Percentiles rank a stretch among this genome's conserved stretches.
Conservation (phyloP, 768 basidiomycete species). For the Boletus barrowsii region DNA sequence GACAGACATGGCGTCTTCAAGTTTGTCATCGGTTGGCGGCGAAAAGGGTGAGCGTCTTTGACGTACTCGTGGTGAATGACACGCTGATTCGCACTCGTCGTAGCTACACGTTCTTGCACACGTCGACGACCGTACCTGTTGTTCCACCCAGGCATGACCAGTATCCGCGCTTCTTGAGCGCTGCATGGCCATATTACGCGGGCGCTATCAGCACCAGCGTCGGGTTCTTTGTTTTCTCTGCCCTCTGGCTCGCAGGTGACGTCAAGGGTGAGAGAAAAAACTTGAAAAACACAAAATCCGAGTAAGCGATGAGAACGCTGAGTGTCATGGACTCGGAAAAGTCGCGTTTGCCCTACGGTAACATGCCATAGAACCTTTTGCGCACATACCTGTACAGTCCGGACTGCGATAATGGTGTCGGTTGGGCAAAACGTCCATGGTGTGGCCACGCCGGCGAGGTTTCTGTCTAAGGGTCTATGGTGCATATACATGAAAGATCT, state of each 20-base stretch:
- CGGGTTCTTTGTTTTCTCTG: conserved; percentile 83
- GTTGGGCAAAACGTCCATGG: neutral
- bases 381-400: conserved; percentile 23
- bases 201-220: conserved; percentile 87
- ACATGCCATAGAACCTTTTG: conserved; percentile 3
- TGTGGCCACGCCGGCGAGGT: neutral
- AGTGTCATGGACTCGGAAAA: conserved; percentile 1
- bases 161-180: conserved; percentile 91
- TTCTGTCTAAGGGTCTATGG: conserved; percentile 18
- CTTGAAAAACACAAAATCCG: conserved; percentile 33
- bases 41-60: conserved; percentile 65
- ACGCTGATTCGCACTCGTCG: neutral
- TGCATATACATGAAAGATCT: conserved; percentile 28
- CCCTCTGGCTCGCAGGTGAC: conserved; percentile 85
- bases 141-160: conserved; percentile 94
- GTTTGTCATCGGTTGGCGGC: conserved; percentile 87
- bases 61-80: neutral
- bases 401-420: conserved; percentile 1
- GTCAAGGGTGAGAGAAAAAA: conserved; percentile 59
- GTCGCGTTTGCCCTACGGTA: conserved; percentile 4
- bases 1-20: conserved; percentile 99
- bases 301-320: conserved; percentile 14
- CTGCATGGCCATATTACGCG: conserved; percentile 94
- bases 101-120: conserved; percentile 74
- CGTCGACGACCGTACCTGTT: conserved; percentile 75